These are phyloP conservation scores for Pythium sukuiense DNA, from an alignment of 352 stramenopile genomes.

Conservation along the genomic window DNA sequence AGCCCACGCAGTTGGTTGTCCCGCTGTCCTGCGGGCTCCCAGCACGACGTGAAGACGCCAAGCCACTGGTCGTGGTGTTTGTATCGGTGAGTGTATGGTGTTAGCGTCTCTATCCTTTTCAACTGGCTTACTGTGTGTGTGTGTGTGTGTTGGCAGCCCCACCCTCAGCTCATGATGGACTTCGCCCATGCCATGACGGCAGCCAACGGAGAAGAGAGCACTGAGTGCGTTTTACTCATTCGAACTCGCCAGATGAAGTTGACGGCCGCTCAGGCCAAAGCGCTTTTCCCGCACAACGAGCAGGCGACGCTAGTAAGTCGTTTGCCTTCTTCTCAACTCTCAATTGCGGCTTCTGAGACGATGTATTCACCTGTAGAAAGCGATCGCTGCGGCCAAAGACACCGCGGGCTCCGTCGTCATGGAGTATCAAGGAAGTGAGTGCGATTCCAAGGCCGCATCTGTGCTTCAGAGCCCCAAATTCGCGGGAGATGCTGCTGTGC, in stretches of 20 bases:
- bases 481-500: constrained; percentile 18
- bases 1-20: constrained; percentile 45
- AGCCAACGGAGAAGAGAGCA: neutral
- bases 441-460: constrained; percentile 24
- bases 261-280: constrained; percentile 34
- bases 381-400: constrained; percentile 28
- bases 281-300: constrained; percentile 32
- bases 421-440: constrained; percentile 49
- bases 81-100: constrained; percentile 8
- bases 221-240: constrained; percentile 33
- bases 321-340: neutral
- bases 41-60: constrained; percentile 29
- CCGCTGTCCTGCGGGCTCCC: constrained; percentile 46
- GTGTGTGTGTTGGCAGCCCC: constrained; percentile 35
- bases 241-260: constrained; percentile 57
- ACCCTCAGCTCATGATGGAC: constrained; percentile 42
- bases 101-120: neutral
- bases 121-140: neutral
- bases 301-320: constrained; percentile 3
- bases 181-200: constrained; percentile 40
- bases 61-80: constrained; percentile 47
- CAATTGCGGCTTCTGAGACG: neutral
- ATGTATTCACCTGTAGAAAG: constrained; percentile 28
- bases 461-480: constrained; percentile 32
- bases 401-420: constrained; percentile 50